phyloP scores from a whole-genome alignment of 2,329 filamentous ascomycete species.

The Talaromyces sp. region DNA sequence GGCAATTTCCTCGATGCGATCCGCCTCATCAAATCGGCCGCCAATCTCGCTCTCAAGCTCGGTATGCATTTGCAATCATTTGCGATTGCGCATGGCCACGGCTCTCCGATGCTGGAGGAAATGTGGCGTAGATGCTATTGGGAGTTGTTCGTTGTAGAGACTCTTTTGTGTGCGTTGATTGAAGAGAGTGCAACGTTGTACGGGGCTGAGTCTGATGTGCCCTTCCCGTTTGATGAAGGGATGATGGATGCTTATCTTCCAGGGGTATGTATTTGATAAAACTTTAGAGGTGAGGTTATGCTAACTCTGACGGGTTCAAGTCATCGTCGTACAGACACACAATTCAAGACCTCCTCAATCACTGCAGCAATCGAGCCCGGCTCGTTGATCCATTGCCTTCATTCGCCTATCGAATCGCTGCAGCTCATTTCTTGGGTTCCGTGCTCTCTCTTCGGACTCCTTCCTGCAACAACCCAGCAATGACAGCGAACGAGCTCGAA shows the following conservation, averaged over 20 bases:
- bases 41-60: conserved; percentile 64
- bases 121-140: conserved; percentile 84
- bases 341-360: conserved; percentile 50
- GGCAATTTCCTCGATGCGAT: conserved; percentile 23
- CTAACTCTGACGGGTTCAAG: conserved; percentile 33
- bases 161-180: conserved; percentile 66
- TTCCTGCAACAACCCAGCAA: background rate
- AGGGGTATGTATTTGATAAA: background rate
- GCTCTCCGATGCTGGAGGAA: conserved; percentile 65
- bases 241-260: background rate
- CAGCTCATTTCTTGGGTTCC: conserved; percentile 65
- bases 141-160: conserved; percentile 69
- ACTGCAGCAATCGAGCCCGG: conserved; percentile 60
- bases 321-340: conserved; percentile 52
- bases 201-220: conserved; percentile 55
- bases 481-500: conserved; percentile 45
- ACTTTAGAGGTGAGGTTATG: background rate
- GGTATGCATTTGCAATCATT: conserved; percentile 65
- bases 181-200: conserved; percentile 18
- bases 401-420: conserved; percentile 72
- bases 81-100: conserved; percentile 28
- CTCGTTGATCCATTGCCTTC: conserved; percentile 61
- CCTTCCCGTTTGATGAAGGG: conserved; percentile 67
- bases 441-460: conserved; percentile 48
- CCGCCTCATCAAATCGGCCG: conserved; percentile 53